Evolutionary conservation across 306 rosid genomes (phyloP), one percentile per base, ranked within the genome.

Genomic region (Gastrolobium bilobum): DNA sequence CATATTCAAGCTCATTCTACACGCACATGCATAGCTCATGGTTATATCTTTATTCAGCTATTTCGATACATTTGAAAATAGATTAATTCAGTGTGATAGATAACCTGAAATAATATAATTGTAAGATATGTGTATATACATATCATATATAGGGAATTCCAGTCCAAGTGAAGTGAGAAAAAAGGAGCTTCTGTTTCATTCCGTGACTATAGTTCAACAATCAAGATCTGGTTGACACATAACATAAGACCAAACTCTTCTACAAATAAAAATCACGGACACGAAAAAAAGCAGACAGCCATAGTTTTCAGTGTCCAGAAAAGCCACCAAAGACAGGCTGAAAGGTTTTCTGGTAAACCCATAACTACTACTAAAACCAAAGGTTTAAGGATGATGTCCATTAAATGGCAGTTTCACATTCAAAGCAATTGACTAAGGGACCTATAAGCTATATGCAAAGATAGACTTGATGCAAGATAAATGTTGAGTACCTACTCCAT

Each of bases 1-100:
- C 94, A 72, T 67, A 83, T 75, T 90, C 94, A 81, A 90, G 89
- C 83, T 90, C 94, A 77, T 90, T 90, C 94, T 90, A 75, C 82
- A 80, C 34, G 63, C 64, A 78, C 65, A 86, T 4, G 9, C 20
- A 81, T 4, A 15, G 64, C 60, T 66, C 75, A 59, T 13, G 46
- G 73, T 80, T 67, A 73, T 52, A 60, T 73, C 56, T 47, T 39
- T 63, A 71, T 39, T 65, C 61, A 13, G 54, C 68, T 48, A 71
- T 20, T 51, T 34, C 53, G 34, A 84, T 51, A 66, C 29, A 72
- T 44, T 38, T 1, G 4, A 47, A 70, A 70, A 50, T 4, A 20
- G 47, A 52, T 44, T 62, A 4, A 54, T 72, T 39, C 42, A 9
- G 35, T 64, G 60, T 46, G 51, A 68, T 30, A 47, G 14, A 58